phyloP scores from a whole-genome alignment of 371 early-diverging fungal species.

The Mucor sp. region DNA sequence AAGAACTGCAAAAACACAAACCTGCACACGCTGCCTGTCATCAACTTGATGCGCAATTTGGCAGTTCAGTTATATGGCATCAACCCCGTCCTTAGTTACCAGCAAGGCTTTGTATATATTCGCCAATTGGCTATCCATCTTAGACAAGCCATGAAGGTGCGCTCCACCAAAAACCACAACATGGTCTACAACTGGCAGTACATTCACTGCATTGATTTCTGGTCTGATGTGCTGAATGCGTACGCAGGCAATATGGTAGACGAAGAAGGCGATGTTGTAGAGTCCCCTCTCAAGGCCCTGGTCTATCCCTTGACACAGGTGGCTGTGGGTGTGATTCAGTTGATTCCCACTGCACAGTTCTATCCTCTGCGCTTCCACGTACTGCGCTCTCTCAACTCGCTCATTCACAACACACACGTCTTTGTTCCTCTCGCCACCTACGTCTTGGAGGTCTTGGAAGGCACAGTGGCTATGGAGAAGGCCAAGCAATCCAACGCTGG shows the following conservation, averaged over 20 bases:
- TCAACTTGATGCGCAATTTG: conserved; percentile 88
- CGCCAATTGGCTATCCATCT: conserved; percentile 58
- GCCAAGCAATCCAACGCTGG: conserved; percentile 67
- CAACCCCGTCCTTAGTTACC: conserved; percentile 79
- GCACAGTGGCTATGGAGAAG: conserved; percentile 56
- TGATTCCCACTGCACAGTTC: conserved; percentile 87
- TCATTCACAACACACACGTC: conserved; percentile 68
- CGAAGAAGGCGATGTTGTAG: conserved; percentile 45
- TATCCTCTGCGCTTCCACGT: conserved; percentile 92
- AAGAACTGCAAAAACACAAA: conserved; percentile 76
- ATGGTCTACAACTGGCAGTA: conserved; percentile 95
- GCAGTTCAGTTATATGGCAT: conserved; percentile 85
- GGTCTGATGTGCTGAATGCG: conserved; percentile 81
- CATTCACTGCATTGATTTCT: conserved; percentile 85
- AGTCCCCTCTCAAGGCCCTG: conserved; percentile 70
- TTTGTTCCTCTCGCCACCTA: conserved; percentile 87
- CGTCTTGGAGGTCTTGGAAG: conserved; percentile 76
- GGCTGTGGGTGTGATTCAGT: conserved; percentile 74
- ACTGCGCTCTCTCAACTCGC: conserved; percentile 66
- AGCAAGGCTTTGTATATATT: conserved; percentile 89
- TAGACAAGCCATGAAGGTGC: conserved; percentile 44
- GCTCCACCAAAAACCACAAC: conserved; percentile 82
- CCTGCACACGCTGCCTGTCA: conserved; percentile 76
- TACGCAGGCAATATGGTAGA: conserved; percentile 51
- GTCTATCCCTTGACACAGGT: conserved; percentile 93